These are phyloP conservation scores for Lentinula boryana DNA, from an alignment of 768 basidiomycete species.

Conservation along the genomic window DNA sequence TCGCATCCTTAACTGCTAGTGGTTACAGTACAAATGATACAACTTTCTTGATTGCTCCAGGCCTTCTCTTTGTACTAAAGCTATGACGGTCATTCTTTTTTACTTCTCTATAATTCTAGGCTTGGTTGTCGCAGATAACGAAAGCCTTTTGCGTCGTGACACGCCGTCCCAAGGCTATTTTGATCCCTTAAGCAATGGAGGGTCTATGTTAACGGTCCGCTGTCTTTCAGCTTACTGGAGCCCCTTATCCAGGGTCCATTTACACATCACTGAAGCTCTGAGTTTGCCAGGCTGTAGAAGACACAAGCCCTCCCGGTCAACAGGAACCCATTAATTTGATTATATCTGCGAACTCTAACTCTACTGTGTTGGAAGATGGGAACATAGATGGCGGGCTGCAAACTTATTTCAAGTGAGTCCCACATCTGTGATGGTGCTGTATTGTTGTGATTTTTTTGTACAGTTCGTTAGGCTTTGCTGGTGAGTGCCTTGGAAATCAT, in stretches of 20 bases:
- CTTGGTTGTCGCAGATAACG: not conserved
- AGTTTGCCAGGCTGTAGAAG: constrained; percentile 36
- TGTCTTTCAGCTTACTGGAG: not conserved
- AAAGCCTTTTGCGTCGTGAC: constrained; percentile 1
- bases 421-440: not conserved
- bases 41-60: no score
- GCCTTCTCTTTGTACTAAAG: no score
- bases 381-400: constrained; percentile 63
- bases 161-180: constrained; percentile 56
- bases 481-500: constrained; percentile 84
- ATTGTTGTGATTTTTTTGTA: not conserved
- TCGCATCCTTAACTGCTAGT: no score
- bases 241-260: not conserved
- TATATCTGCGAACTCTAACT: constrained; percentile 70
- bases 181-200: constrained; percentile 49
- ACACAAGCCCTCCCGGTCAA: constrained; percentile 63
- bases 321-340: constrained; percentile 88
- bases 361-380: constrained; percentile 55
- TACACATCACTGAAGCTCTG: not conserved
- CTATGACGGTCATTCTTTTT: not conserved
- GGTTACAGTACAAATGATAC: no score
- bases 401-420: constrained; percentile 75
- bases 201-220: constrained; percentile 69
- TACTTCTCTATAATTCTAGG: not conserved
- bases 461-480: constrained; percentile 67